phyloP scores from a whole-genome alignment of 1,284 basidiomycete species.

The Rhodotorula mucilaginosa region DNA sequence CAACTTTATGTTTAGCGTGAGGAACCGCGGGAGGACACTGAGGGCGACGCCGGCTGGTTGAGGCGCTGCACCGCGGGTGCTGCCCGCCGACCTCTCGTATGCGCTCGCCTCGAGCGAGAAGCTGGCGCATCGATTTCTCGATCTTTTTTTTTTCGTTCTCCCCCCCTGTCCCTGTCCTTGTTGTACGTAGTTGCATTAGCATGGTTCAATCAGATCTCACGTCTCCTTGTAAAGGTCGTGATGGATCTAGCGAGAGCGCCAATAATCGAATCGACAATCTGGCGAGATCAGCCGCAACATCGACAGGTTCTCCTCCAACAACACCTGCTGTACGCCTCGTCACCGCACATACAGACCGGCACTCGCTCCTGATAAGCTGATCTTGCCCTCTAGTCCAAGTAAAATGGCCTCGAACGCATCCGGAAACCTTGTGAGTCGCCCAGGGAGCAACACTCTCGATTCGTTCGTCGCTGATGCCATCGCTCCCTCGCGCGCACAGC shows the following conservation, averaged over 20 bases:
- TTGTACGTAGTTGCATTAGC: no score
- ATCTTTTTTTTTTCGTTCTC: no score
- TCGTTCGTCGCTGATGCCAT: not conserved
- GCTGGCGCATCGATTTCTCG: no score
- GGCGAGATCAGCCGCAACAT: no score
- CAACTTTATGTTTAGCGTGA: slow-evolving; percentile 35
- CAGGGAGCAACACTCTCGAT: not conserved
- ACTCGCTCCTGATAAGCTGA: not conserved
- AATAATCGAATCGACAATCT: no score
- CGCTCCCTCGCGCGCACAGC: slow-evolving; percentile 11
- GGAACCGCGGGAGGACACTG: slow-evolving; percentile 6
- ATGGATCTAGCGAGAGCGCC: no score
- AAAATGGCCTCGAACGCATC: slow-evolving; percentile 1
- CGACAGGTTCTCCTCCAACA: no score
- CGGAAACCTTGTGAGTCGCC: not conserved
- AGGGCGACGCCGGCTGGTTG: slow-evolving; percentile 17
- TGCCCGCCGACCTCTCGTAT: no score
- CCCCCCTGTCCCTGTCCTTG: no score
- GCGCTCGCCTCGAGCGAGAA: not conserved
- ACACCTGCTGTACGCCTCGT: no score
- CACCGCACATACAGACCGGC: not conserved
- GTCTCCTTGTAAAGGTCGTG: no score
- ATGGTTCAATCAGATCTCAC: no score
- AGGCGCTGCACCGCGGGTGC: not conserved
- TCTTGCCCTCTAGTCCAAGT: not conserved